Evolutionary conservation across 345 rosid genomes (phyloP), one percentile per base, ranked within the genome.

Genomic region (Cochlearia excelsa): DNA sequence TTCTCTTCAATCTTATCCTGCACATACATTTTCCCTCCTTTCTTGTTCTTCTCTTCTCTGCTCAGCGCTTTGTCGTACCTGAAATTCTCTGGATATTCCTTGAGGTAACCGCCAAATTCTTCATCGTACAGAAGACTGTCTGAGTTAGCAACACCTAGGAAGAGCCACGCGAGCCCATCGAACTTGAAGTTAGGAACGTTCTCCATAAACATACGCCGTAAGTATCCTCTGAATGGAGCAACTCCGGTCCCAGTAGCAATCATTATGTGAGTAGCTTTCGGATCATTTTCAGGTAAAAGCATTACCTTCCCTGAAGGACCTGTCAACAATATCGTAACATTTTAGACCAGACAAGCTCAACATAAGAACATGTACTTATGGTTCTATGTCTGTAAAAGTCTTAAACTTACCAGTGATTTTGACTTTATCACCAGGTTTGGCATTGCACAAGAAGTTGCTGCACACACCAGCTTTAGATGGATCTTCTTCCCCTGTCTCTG

Each of bases 171-270:
- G 46, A 93, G 94, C 59, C 99, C 99, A 4, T 82, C 73, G 66
- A 85, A 93, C 78, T 89, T 89, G 80, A 73, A 88, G 3, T 54
- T 78, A 0, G 85, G 87, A 47, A 93, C 88, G 7, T 77, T 60
- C 74, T 93, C 99, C 97, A 89, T 93, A 70, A 93, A 89, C 97
- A 93, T 93, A 5, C 99, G 95, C 10, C 97, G 82, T 26, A 93
- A 80, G 71, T 93, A 93, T 29, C 90, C 97, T 75, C 99, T 80
- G 66, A 9, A 93, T 30, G 99, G 99, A 58, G 99, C 99, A 7
- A 93, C 70, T 38, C 99, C 99, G 2, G 99, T 93, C 50, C 99
- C 99, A 0, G 99, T 93, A 26, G 95, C 97, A 5, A 93, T 87
- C 99, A 93, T 89, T 71, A 93, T 93, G 75, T 93, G 99, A 55